These are phyloP conservation scores for Penicillium sp. DNA, from an alignment of 2,329 filamentous ascomycete genomes.

Conservation along the genomic window DNA sequence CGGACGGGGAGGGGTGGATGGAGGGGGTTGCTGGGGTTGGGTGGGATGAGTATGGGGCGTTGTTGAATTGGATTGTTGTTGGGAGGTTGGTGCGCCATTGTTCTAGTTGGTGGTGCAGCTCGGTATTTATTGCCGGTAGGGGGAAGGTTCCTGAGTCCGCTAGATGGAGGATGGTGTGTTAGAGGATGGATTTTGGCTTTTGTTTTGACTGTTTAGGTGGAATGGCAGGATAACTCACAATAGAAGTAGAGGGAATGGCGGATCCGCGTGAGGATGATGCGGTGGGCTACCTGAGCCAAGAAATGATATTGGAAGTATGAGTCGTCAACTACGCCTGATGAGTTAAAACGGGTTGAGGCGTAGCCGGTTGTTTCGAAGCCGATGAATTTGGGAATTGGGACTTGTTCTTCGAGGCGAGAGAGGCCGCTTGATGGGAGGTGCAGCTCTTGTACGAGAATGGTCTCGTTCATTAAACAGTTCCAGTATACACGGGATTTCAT, in stretches of 20 bases:
- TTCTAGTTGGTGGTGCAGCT: slow-evolving; percentile 56
- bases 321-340: slow-evolving; percentile 49
- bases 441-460: slow-evolving; percentile 56
- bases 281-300: slow-evolving; percentile 56
- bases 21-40: slow-evolving; percentile 23
- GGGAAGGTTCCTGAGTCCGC: slow-evolving; percentile 48
- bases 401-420: slow-evolving; percentile 52
- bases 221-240: slow-evolving; percentile 29
- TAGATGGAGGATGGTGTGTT: slow-evolving; percentile 13
- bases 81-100: slow-evolving; percentile 57
- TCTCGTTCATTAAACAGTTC: slow-evolving; percentile 58
- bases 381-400: slow-evolving; percentile 56
- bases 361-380: slow-evolving; percentile 42
- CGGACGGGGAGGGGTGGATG: slow-evolving; percentile 22
- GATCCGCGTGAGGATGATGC: slow-evolving; percentile 56
- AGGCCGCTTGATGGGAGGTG: slow-evolving; percentile 54
- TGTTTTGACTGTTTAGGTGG: background rate
- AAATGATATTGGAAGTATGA: slow-evolving; percentile 60
- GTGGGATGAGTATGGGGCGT: slow-evolving; percentile 23
- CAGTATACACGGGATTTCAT: slow-evolving; percentile 58
- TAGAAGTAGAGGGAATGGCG: slow-evolving; percentile 54
- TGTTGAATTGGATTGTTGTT: slow-evolving; percentile 47
- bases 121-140: slow-evolving; percentile 50
- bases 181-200: background rate
- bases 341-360: slow-evolving; percentile 30